These are phyloP conservation scores for Sclerotinia spermophila DNA, from an alignment of 2,329 filamentous ascomycete genomes.

Conservation along the genomic window DNA sequence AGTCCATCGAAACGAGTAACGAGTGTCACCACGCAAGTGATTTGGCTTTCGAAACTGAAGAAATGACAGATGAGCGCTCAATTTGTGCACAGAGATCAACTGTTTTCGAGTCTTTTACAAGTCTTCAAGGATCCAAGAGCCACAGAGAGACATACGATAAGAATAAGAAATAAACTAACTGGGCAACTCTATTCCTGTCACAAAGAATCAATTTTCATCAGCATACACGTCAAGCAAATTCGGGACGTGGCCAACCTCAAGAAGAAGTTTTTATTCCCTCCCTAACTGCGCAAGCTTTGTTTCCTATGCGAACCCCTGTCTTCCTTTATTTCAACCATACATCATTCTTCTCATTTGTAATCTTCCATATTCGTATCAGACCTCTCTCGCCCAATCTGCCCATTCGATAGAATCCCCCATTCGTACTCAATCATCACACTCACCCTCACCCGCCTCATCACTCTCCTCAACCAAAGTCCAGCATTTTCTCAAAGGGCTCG, in stretches of 20 bases:
- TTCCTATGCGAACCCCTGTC: neutral
- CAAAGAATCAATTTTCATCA: no score
- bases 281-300: neutral
- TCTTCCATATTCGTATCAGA: rapidly evolving
- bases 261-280: neutral
- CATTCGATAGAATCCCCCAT: neutral
- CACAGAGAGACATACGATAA: neutral
- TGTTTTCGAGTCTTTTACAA: neutral
- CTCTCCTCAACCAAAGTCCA: neutral
- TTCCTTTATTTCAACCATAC: neutral
- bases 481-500: constrained; percentile 10
- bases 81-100: neutral
- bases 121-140: no score
- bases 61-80: neutral
- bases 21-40: no score
- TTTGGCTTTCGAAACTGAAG: neutral
- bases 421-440: neutral
- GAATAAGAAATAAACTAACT: neutral
- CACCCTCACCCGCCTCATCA: neutral
- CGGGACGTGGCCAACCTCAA: no score
- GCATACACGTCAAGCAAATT: neutral
- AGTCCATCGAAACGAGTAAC: no score
- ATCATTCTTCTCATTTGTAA: neutral
- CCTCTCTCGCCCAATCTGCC: neutral
- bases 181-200: no score